Conservation (phyloP, 2,329 filamentous ascomycete genomes). For the Penicillium thymicola region DNA sequence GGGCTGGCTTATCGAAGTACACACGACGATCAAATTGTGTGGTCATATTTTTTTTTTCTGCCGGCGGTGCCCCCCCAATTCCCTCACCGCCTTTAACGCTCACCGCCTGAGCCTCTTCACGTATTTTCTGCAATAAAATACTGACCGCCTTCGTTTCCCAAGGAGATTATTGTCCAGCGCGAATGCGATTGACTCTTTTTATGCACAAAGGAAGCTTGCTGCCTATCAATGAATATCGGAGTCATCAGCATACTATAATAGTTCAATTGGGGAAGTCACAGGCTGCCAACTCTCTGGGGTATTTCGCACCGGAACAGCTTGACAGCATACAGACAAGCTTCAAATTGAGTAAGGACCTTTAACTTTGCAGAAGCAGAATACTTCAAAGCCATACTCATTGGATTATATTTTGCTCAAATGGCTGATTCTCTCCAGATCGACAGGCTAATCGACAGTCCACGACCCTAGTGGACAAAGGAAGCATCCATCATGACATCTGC, state of each 20-base stretch:
- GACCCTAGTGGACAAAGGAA: background rate
- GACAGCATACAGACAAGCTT: background rate
- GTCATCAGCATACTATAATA: background rate
- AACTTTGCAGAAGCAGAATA: background rate
- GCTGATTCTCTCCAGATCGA: background rate
- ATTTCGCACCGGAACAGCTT: background rate
- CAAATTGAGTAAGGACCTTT: background rate
- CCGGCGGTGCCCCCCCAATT: slow-evolving; percentile 23
- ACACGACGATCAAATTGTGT: slow-evolving; percentile 35
- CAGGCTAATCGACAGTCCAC: background rate
- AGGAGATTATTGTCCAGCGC: background rate
- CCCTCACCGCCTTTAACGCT: background rate
- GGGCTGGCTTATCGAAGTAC: slow-evolving; percentile 7
- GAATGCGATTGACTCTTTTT: background rate
- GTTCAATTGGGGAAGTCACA: background rate
- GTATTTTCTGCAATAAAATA: slow-evolving; percentile 1
- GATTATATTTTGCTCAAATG: background rate
- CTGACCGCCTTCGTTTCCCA: slow-evolving; percentile 4
- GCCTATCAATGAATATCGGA: background rate
- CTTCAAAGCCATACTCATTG: background rate
- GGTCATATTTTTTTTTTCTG: slow-evolving; percentile 38
- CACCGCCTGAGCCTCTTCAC: background rate
- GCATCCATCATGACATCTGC: slow-evolving; percentile 30
- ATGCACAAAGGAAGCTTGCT: background rate
- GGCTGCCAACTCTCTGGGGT: background rate